Base-by-base conservation (phyloP, 305 asterid species). In the Fraxinus albicans region DNA sequence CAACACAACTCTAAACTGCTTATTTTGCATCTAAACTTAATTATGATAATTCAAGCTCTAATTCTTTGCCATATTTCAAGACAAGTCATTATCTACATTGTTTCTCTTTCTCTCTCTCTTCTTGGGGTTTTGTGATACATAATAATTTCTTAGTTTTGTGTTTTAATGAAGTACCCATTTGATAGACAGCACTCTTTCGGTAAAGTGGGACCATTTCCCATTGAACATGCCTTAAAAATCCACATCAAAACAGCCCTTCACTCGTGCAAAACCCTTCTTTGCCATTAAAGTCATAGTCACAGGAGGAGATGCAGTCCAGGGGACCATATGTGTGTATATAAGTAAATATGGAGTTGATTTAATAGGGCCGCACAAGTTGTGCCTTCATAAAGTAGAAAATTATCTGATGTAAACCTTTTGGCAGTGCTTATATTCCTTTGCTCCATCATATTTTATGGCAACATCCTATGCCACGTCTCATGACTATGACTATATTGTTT, bases 191-290 rank as follows among this genome's bases (percentile, higher is more conserved):
- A 76, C 74, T 83, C 78, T 79, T 44, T 73, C 77, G 55, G 58
- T 79, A 50, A 81, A 31, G 84, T 73, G 85, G 86, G 88, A 79
- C 77, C 84, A 80, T 76, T 36, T 8, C 15, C 58, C 83, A 73
- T 31, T 84, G 58, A 85, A 82, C 77, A 77, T 33, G 88, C 81
- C 78, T 29, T 73, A 83, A 78, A 42, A 82, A 76, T 82, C 69
- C 85, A 77, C 50, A 83, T 83, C 79, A 78, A 84, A 83, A 81
- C 84, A 72, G 80, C 92, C 80, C 83, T 86, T 86, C 87, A 83
- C 85, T 81, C 89, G 84, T 84, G 82, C 81, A 83, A 83, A 84
- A 76, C 84, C 86, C 77, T 80, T 23, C 77, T 79, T 65, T 79
- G 77, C 82, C 82, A 79, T 21, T 79, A 40, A 79, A 67, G 77